A percentile compares a stretch with the other conserved stretches of the same genome.
phyloP scores from a whole-genome alignment of 1,139 yeast species.

The Spencermartinsiella ligniputridi region DNA sequence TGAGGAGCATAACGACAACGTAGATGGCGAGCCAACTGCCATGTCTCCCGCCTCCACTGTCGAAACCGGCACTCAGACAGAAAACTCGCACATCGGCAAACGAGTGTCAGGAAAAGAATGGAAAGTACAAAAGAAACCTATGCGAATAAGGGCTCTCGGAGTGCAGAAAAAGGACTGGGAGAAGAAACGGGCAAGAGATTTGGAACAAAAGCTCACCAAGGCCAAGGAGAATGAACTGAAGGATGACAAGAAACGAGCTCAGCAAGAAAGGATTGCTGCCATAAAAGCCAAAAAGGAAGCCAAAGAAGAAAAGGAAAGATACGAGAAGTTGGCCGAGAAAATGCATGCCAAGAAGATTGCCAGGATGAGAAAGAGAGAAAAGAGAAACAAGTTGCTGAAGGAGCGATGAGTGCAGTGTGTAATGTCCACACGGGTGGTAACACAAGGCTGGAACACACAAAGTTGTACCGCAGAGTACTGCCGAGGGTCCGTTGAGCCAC shows the following conservation, averaged over 20 bases:
- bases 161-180: slow-evolving; percentile 34
- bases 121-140: slow-evolving; percentile 35
- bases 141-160: slow-evolving; percentile 28
- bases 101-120: slow-evolving; percentile 32
- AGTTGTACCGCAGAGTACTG: background rate
- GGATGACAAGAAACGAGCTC: slow-evolving; percentile 35
- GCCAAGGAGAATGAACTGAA: slow-evolving; percentile 35
- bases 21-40: background rate
- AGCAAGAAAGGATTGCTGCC: slow-evolving; percentile 27
- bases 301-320: slow-evolving; percentile 41
- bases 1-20: background rate
- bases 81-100: slow-evolving; percentile 9
- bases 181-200: slow-evolving; percentile 28
- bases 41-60: background rate
- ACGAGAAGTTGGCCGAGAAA: slow-evolving; percentile 36
- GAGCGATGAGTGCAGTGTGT: slow-evolving; percentile 30
- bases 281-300: slow-evolving; percentile 35
- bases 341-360: slow-evolving; percentile 42
- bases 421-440: no score
- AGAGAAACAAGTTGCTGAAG: slow-evolving; percentile 41
- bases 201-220: slow-evolving; percentile 29
- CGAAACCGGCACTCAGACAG: background rate
- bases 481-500: no score
- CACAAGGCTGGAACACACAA: no score
- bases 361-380: slow-evolving; percentile 37